Evolutionary conservation across 345 rosid species (phyloP), one percentile per base, ranked within the genome.

Genomic region (Lepidium africanum): DNA sequence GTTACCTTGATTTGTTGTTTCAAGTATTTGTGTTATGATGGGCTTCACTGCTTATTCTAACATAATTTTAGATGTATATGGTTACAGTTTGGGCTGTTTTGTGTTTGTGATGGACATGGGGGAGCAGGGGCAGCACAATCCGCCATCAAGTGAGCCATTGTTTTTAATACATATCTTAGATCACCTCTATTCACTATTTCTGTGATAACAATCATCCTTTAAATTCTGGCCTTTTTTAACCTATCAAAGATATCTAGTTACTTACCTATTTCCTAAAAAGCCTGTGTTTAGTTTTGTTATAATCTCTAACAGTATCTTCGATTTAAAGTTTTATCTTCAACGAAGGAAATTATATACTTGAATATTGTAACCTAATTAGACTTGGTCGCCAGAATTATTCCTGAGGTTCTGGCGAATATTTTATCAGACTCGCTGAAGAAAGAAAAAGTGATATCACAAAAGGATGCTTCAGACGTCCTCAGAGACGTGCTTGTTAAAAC

Each of bases 51-150:
- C 59, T 62, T 48, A 13, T 46, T 46, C 74, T 63, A 64, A 59
- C 48, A 25, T 36, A 25, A 15, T 35, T 57, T 16, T 42, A 37
- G 21, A 50, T 76, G 51, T 36, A 36, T 23, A 57, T 6, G 36
- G 61, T 79, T 79, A 78, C 87, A 95, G 99, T 91, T 89, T 76
- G 99, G 99, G 66, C 65, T 89, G 63, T 95, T 95, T 82, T 89
- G 96, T 61, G 81, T 95, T 74, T 95, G 96, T 78, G 99, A 91
- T 85, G 99, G 99, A 70, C 97, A 95, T 77, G 96, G 96, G 55
- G 97, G 99, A 60, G 84, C 65, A 63, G 89, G 65, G 21, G 99
- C 99, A 68, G 99, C 99, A 36, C 77, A 87, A 75, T 78, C 87
- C 79, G 97, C 97, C 17, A 89, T 84, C 88, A 82, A 86, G 99